Evolutionary conservation across 116 monocot genomes (phyloP).

Genomic region (Zostera marina): DNA sequence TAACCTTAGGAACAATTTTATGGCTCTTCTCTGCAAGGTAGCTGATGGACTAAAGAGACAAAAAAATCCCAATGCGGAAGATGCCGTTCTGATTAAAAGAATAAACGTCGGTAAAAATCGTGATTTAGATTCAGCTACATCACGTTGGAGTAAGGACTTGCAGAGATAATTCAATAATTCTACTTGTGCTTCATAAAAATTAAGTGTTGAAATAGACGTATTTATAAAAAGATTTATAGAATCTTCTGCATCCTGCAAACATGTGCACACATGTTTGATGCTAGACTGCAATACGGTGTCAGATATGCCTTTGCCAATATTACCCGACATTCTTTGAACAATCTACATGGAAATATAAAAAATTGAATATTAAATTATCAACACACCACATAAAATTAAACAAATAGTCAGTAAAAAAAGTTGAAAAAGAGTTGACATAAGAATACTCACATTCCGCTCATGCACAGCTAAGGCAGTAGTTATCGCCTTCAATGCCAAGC

Average conservation of each 20-base stretch:
- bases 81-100: constrained; percentile 38
- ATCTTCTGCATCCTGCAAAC: constrained; percentile 30
- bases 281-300: constrained; percentile 15
- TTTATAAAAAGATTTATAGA: constrained; percentile 9
- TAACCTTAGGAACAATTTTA: constrained; percentile 38
- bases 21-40: constrained; percentile 18
- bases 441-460: constrained; percentile 2
- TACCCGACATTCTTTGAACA: constrained; percentile 7
- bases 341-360: constrained; percentile 9
- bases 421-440: background rate
- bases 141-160: constrained; percentile 17
- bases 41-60: constrained; percentile 19
- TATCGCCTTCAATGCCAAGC: constrained; percentile 41
- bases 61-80: constrained; percentile 21
- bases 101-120: constrained; percentile 17
- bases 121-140: constrained; percentile 8
- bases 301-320: constrained; percentile 13
- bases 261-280: constrained; percentile 32
- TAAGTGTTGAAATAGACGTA: constrained; percentile 16
- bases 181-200: constrained; percentile 27
- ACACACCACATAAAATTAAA: background rate
- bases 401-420: background rate
- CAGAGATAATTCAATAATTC: constrained; percentile 50
- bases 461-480: constrained; percentile 20
- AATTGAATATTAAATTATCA: background rate